Evolutionary conservation across 352 stramenopile genomes (phyloP), one percentile per base, ranked within the genome.

Genomic region (Phytophthora litchii): DNA sequence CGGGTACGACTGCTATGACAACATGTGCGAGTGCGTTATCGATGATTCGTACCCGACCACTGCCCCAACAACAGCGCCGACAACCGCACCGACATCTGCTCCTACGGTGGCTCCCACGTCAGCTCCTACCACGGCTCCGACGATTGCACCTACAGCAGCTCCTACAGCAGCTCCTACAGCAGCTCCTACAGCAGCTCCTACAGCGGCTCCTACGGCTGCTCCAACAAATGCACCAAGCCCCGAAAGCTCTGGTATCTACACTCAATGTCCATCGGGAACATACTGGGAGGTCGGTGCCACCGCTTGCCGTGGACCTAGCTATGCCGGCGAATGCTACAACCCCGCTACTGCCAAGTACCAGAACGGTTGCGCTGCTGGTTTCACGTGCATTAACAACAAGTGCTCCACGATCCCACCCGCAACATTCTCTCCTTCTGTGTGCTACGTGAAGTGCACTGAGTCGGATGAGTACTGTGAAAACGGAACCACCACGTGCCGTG

Each of bases 391-490:
- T 14, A 63, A 65, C 41, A 60, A 69, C 56, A 72, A 78, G 61
- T 72, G 64, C 52, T 57, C 44, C 0, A 64, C 57, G 27, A 64
- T 45, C n/a, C 51, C 64, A 10, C 58, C 58, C 4, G 47, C 57
- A 0, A 68, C 63, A 3, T 72, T 67, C 17, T 31, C 63, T 0
- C 51, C 57, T 4, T 23, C 29, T 8, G 56, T 65, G 3, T 72
- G 62, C 63, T 76, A 76, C 54, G 3, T 56, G 4, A 45, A 59
- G 34, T 75, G 67, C 49, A 21, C 36, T 12, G 5, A 58, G 17
- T 62, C 67, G 29, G 54, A 63, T 19, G 25, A 76, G 54, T 72
- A 70, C 49, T 76, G 67, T 50, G 62, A 69, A 35, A 66, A 66
- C 17, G 58, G 67, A 4, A 59, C 52, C 4, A 60, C 51, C 40